Evolutionary conservation across 2,329 filamentous ascomycete species (phyloP), one percentile per base, ranked within the genome.

Genomic region (Epichloe coenophiala): DNA sequence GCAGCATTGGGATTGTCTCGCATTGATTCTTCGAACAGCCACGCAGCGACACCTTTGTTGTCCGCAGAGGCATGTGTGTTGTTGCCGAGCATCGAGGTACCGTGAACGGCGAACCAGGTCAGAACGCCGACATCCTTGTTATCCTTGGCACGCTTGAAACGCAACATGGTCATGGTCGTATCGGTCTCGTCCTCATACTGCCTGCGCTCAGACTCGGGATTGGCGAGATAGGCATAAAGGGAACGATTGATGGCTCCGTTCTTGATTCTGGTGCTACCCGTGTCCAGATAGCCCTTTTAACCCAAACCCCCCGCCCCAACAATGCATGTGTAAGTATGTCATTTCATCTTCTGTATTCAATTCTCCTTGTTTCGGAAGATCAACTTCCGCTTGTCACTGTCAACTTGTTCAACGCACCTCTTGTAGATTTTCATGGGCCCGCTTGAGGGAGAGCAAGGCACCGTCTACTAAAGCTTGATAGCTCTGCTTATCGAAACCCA

Each of bases 21-120:
- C 46, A 84, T 74, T 48, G 78, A 81, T 56, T 84, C 77, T 63
- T 97, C 91, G 49, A 96, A 83, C 12, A 95, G 71, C 62, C 84
- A 85, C 0, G 90, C 86, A 2, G 91, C 90, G 6, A 95, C 88
- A 12, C 91, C 91, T 69, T 97, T 97, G 71, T 97, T 97, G 65
- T 97, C 91, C n/a, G 88, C 91, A 3, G 89, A 83, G 47, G 93
- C 80, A 13, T 95, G 74, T 0, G 89, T 96, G 67, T 95, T 95
- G 68, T 96, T 96, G 50, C 86, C 85, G 23, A 90, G 80, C 66
- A 96, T 79, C 0, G 88, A 95, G 0, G 91, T 97, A 45, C 90
- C 90, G 64, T 97, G 91, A 0, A 90, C 86, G 3, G 91, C 81
- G 64, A 91, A 95, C 87, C 90, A 97, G 15, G 88, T 93, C 52